Conservation (phyloP, 495 filamentous ascomycete genomes). For the Bryoglossum gracile region DNA sequence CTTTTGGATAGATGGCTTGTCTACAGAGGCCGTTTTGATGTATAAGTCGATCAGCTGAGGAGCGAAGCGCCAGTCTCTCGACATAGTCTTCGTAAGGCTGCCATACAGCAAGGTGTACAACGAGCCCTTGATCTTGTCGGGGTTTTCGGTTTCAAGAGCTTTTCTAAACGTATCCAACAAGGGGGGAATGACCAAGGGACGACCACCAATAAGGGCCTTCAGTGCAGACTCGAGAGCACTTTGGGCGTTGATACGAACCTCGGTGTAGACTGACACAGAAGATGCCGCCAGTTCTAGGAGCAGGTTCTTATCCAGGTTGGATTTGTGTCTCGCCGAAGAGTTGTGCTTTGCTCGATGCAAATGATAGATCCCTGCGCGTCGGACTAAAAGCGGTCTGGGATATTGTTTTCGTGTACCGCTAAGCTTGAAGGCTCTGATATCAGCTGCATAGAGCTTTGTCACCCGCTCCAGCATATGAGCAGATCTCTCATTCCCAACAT, state of each 20-base stretch:
- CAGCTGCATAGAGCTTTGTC: constrained; percentile 69
- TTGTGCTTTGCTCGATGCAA: constrained; percentile 90
- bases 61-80: constrained; percentile 87
- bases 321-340: constrained; percentile 74
- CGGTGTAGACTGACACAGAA: constrained; percentile 88
- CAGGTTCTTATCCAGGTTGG: constrained; percentile 73
- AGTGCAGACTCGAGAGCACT: constrained; percentile 86
- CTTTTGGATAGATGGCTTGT: constrained; percentile 90
- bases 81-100: constrained; percentile 78
- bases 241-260: constrained; percentile 90
- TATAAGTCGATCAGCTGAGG: constrained; percentile 79
- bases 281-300: constrained; percentile 86
- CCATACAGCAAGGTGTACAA: constrained; percentile 86
- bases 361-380: constrained; percentile 90
- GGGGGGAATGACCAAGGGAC: constrained; percentile 80
- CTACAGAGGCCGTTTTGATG: constrained; percentile 79
- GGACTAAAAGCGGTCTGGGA: constrained; percentile 78
- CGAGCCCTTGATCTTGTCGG: constrained; percentile 86
- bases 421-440: constrained; percentile 88
- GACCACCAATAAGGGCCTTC: constrained; percentile 81
- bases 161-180: constrained; percentile 71
- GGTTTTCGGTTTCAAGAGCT: constrained; percentile 75
- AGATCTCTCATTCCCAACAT: constrained; percentile 92
- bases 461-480: constrained; percentile 90
- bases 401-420: constrained; percentile 89